Conservation (phyloP, 345 rosid genomes). For the Populus simonii region DNA sequence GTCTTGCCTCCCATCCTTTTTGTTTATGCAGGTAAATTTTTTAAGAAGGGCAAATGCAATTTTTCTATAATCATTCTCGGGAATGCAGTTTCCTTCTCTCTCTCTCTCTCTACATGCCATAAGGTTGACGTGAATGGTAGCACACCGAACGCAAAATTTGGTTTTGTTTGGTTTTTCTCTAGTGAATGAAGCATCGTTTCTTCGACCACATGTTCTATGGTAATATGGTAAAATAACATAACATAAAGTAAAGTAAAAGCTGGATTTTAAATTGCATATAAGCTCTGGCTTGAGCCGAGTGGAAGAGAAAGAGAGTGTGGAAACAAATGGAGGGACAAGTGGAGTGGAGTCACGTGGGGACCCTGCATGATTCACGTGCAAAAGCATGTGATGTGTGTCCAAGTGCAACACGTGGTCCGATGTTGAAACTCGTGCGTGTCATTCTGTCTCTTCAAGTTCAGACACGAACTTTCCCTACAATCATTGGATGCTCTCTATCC, state of each 20-base stretch:
- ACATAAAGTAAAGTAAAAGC: no score
- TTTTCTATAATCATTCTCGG: no score
- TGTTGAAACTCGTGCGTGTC: slow-evolving; percentile 33
- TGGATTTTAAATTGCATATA: no score
- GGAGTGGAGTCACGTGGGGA: slow-evolving; percentile 30
- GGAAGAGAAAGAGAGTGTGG: not conserved
- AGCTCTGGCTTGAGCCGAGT: not conserved
- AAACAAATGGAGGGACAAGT: not conserved
- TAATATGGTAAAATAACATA: no score
- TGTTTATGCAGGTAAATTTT: slow-evolving; percentile 57
- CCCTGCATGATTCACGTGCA: slow-evolving; percentile 30
- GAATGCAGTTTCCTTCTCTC: no score
- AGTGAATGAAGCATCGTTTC: no score
- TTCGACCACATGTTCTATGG: no score
- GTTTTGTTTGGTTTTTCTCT: no score
- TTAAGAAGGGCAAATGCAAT: no score
- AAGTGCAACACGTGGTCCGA: slow-evolving; percentile 28
- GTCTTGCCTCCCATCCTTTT: slow-evolving; percentile 71
- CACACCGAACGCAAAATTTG: no score
- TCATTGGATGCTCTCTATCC: slow-evolving; percentile 34
- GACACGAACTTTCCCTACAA: slow-evolving; percentile 35
- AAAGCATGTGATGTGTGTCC: slow-evolving; percentile 1
- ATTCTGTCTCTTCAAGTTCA: slow-evolving; percentile 31
- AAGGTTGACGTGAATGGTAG: no score
- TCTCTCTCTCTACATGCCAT: no score